Base-by-base conservation (phyloP, 2,329 filamentous ascomycete species). In the Claviceps paspali region DNA sequence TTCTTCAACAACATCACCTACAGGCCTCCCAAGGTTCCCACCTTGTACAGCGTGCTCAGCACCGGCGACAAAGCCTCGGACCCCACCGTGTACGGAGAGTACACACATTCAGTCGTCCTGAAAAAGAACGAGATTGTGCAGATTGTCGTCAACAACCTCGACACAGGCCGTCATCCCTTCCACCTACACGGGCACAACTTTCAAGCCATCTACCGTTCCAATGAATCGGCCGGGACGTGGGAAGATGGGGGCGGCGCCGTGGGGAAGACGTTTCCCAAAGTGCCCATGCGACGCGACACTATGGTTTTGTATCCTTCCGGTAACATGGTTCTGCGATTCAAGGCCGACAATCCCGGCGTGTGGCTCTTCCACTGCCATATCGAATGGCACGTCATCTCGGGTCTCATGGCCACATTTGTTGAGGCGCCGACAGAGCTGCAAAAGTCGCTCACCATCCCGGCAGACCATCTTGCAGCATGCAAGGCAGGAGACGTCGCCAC, bases 301-400 rank as follows among this genome's bases (percentile, higher is more conserved):
- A 55, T 81, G 0, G 68, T 79, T 2, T 56, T 85, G 0, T 68
- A 67, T 15, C 76, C 78, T 0, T 65, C 72, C 23, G 79, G 82
- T 1, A 75, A 81, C 53, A 68, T 80, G 18, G 72, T 85, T 9
- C 50, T 88, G 17, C 65, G 76, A n/a, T 80, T 79, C 59, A 61
- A 62, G 40, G 73, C 77, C 2, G 67, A 82, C 49, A 82, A 82
- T 45, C 74, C 79, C 9, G 77, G 76, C 27, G 62, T 81, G 17
- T 82, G 76, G 76, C 55, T 81, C 4, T 82, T 86, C 60, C 82
- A 86, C 57, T 87, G 82, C 56, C 82, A 88, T 52, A 79, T 87
- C 37, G 79, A 83, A 51, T 88, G 79, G 79, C 80, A 85, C 51
- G 63, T 82, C 40, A 60, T 68, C 1, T 74, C 73, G 3, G 80